Conservation (phyloP, 129 eudicot genomes). For the Chrysanthemum seticuspe region DNA sequence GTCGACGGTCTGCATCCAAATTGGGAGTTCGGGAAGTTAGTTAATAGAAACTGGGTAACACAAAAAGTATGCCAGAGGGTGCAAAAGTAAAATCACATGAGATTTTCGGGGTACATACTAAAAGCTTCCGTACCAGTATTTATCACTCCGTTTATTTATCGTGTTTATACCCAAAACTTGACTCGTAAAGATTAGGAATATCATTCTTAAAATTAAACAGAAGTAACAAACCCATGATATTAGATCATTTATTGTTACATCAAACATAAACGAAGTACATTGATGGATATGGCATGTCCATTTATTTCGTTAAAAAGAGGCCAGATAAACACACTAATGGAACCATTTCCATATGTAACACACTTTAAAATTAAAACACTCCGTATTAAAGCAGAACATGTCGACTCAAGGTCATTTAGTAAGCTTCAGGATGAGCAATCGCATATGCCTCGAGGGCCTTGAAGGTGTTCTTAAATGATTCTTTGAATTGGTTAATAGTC, state of each 20-base stretch:
- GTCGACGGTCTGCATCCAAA: no score
- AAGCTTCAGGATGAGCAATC: slow-evolving; percentile 1
- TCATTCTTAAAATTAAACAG: no score
- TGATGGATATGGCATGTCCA: background rate
- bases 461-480: slow-evolving; percentile 20
- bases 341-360: background rate
- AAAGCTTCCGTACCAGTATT: no score
- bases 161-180: no score
- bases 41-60: no score
- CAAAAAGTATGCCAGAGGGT: no score
- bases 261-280: background rate
- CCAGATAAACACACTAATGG: no score
- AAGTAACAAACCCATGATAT: background rate
- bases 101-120: no score
- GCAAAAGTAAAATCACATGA: no score
- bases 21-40: no score
- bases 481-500: slow-evolving; percentile 22
- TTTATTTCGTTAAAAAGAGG: background rate
- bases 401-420: background rate
- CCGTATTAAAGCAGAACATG: background rate
- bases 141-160: no score
- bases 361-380: slow-evolving; percentile 1
- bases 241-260: background rate
- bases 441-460: slow-evolving; percentile 23
- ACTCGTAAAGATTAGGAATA: no score